Evolutionary conservation across 2,329 filamentous ascomycete genomes (phyloP).

Genomic region (Xylariaceae sp.): DNA sequence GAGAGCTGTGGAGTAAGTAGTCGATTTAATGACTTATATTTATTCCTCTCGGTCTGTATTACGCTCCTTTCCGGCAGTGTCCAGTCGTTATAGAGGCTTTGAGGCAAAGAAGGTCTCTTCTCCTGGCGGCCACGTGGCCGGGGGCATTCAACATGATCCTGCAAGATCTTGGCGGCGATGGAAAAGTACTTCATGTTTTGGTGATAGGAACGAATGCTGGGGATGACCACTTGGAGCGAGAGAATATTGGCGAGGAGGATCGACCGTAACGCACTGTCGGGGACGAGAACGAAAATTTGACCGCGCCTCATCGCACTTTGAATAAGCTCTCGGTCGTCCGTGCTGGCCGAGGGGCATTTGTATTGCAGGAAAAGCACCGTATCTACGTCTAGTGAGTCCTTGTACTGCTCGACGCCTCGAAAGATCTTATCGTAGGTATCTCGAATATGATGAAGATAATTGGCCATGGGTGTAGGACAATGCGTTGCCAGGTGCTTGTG

Average conservation of each 20-base stretch:
- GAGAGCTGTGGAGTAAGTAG: neutral
- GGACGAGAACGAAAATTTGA: neutral
- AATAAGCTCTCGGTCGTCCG: neutral
- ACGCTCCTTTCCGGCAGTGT: neutral
- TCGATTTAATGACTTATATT: neutral
- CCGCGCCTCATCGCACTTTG: neutral
- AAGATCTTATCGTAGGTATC: neutral
- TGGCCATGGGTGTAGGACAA: neutral
- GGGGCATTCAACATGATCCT: neutral
- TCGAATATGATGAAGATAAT: neutral
- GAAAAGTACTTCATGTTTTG: neutral
- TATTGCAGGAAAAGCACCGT: neutral
- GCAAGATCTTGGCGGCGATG: neutral
- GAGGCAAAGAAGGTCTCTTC: neutral
- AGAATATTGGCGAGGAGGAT: neutral
- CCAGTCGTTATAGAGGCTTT: neutral
- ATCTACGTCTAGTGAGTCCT: neutral
- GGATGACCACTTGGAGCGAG: neutral
- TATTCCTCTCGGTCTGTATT: neutral
- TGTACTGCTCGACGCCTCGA: neutral
- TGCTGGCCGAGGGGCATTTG: neutral
- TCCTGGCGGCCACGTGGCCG: neutral
- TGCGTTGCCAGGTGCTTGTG: neutral
- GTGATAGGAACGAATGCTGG: neutral
- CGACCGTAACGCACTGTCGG: neutral